Conservation (phyloP, 768 basidiomycete species). For the Candolleomyces efflorescens region DNA sequence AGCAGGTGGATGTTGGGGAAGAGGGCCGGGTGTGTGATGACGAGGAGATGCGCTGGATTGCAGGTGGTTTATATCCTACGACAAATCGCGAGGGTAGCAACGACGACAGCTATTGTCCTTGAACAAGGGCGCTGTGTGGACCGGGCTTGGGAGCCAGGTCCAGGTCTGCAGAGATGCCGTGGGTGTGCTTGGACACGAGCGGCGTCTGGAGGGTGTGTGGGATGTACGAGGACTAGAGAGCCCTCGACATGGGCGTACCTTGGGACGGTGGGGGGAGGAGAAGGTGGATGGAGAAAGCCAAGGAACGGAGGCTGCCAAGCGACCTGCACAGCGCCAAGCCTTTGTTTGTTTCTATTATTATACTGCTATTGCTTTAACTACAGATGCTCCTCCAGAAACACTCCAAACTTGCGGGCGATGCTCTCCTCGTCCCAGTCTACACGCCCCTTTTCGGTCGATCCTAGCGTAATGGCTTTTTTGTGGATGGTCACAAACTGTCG, state of each 20-base stretch:
- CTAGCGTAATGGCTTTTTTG: conserved; percentile 83
- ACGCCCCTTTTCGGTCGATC: conserved; percentile 69
- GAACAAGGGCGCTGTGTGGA: too few species aligned
- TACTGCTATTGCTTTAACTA: conserved; percentile 22
- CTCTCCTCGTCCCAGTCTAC: conserved; percentile 77
- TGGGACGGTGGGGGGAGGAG: background rate
- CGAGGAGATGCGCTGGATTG: background rate
- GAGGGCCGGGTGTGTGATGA: background rate
- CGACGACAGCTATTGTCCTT: too few species aligned
- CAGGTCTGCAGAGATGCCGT: too few species aligned
- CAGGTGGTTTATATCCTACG: too few species aligned
- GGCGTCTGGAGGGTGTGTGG: too few species aligned
- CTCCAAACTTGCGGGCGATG: conserved; percentile 65
- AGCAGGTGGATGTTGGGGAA: background rate
- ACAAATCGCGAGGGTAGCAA: too few species aligned
- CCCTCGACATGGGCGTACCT: background rate
- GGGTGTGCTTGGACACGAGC: too few species aligned
- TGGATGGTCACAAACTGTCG: conserved; percentile 89
- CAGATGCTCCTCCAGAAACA: conserved; percentile 69
- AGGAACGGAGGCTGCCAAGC: background rate
- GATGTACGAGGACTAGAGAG: too few species aligned
- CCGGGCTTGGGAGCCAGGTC: background rate
- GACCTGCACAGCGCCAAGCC: background rate
- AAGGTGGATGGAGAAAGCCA: conserved; percentile 1
- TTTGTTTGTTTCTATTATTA: background rate